These are phyloP conservation scores for Bauhinia variegata DNA, from an alignment of 306 rosid species.

Conservation along the genomic window DNA sequence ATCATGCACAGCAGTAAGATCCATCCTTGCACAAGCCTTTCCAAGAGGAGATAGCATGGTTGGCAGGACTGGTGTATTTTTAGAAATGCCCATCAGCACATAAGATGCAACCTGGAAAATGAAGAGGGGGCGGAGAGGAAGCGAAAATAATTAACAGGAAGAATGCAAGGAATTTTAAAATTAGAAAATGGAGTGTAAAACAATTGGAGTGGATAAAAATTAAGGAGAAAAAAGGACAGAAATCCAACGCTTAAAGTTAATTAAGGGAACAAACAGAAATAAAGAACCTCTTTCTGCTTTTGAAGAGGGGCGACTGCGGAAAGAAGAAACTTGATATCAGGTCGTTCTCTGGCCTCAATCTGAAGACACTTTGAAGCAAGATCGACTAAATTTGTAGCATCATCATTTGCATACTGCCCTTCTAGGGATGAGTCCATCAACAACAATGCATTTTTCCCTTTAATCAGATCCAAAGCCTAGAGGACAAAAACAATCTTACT, in stretches of 20 bases:
- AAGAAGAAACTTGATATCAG: conserved; percentile 78
- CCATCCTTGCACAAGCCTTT: conserved; percentile 89
- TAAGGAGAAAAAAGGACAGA: neutral
- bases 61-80: conserved; percentile 63
- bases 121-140: neutral
- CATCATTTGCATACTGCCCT: conserved; percentile 87
- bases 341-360: conserved; percentile 90
- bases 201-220: neutral
- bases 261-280: too few species aligned
- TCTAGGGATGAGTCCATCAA: conserved; percentile 97
- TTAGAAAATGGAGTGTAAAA: too few species aligned
- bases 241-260: neutral
- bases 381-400: conserved; percentile 88
- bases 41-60: conserved; percentile 93
- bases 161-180: conserved; percentile 20
- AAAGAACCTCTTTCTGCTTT: conserved; percentile 78
- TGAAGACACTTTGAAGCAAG: conserved; percentile 95
- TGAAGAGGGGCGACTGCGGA: conserved; percentile 76
- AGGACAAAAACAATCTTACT: conserved; percentile 17
- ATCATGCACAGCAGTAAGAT: conserved; percentile 84
- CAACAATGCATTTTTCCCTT: conserved; percentile 76
- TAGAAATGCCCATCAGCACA: conserved; percentile 72
- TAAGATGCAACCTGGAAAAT: conserved; percentile 69
- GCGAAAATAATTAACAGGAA: neutral
- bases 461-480: conserved; percentile 88